Evolutionary conservation across 768 basidiomycete genomes (phyloP).

Genomic region (Boletus rubescentipes): DNA sequence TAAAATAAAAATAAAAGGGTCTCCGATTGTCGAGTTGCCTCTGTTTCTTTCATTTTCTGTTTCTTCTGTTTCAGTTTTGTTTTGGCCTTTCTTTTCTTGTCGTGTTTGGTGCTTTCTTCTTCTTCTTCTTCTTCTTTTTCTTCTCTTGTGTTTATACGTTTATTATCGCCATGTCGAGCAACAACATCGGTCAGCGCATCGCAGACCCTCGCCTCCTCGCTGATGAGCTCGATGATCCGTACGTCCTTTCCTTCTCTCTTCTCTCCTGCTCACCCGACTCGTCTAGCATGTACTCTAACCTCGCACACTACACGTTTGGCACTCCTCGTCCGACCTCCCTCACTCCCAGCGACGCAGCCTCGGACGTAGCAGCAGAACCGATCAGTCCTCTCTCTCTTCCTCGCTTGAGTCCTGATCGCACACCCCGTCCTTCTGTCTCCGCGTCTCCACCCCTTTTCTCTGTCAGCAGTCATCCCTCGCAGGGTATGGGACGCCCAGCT

Average conservation of each 20-base stretch:
- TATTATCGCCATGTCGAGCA: constrained; percentile 17
- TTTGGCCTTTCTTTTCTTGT: neutral
- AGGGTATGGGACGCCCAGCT: constrained; percentile 28
- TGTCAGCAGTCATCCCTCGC: constrained; percentile 37
- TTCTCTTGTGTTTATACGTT: constrained; percentile 16
- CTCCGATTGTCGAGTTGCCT: neutral
- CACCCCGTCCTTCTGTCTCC: constrained; percentile 46
- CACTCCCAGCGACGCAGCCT: constrained; percentile 8
- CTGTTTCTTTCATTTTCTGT: neutral
- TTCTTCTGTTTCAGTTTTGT: neutral
- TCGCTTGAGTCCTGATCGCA: constrained; percentile 37
- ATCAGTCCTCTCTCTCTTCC: constrained; percentile 40
- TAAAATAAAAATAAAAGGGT: constrained; percentile 12
- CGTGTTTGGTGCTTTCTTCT: neutral
- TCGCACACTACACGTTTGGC: constrained; percentile 46
- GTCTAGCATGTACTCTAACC: constrained; percentile 36
- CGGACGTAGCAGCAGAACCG: constrained; percentile 23
- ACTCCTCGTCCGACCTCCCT: constrained; percentile 22
- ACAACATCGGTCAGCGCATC: constrained; percentile 26
- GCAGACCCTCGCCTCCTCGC: constrained; percentile 29
- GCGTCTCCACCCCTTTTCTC: neutral
- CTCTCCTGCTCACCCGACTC: neutral
- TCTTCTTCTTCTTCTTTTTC: neutral
- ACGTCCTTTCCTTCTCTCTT: neutral
- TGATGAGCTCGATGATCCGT: constrained; percentile 23